Evolutionary conservation across 2,329 filamentous ascomycete genomes (phyloP).

Genomic region (Hirsutella rhossiliensis): DNA sequence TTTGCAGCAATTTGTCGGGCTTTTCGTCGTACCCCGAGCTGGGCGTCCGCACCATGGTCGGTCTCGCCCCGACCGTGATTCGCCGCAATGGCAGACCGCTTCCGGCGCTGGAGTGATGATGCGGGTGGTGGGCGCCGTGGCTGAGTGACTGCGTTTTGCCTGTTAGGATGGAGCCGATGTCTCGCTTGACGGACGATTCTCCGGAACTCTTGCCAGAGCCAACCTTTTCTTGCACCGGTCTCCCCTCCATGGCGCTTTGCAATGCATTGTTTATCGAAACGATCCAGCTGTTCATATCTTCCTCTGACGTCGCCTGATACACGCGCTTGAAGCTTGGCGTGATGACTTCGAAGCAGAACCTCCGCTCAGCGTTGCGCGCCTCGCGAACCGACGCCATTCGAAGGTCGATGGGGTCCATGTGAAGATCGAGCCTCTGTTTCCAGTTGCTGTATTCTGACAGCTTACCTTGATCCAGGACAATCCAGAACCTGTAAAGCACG

Average conservation of each 20-base stretch:
- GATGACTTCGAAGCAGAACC: conserved; percentile 97
- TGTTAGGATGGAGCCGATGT: conserved; percentile 86
- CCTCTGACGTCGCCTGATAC: conserved; percentile 94
- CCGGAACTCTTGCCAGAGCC: conserved; percentile 21
- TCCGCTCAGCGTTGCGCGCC: conserved; percentile 82
- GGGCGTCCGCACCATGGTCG: conserved; percentile 54
- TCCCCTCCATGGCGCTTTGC: conserved; percentile 87
- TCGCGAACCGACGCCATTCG: conserved; percentile 95
- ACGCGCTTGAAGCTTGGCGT: conserved; percentile 93
- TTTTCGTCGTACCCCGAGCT: conserved; percentile 70
- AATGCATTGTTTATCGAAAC: conserved; percentile 91
- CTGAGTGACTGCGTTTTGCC: conserved; percentile 73
- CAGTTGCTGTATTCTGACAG: conserved; percentile 98
- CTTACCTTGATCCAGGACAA: conserved; percentile 92
- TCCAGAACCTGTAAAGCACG: conserved; percentile 68
- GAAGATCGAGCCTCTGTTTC: conserved; percentile 93
- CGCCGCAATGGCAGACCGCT: conserved; percentile 60
- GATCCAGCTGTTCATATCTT: conserved; percentile 98
- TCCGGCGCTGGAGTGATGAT: conserved; percentile 31
- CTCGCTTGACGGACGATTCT: conserved; percentile 56
- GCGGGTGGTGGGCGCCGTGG: conserved; percentile 38
- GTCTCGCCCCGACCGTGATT: conserved; percentile 83
- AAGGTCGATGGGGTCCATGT: conserved; percentile 96
- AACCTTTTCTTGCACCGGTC: conserved; percentile 46
- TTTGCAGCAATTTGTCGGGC: conserved; percentile 74